Conservation (phyloP, 1,284 basidiomycete species). For the Anthracocystis walkeri region DNA sequence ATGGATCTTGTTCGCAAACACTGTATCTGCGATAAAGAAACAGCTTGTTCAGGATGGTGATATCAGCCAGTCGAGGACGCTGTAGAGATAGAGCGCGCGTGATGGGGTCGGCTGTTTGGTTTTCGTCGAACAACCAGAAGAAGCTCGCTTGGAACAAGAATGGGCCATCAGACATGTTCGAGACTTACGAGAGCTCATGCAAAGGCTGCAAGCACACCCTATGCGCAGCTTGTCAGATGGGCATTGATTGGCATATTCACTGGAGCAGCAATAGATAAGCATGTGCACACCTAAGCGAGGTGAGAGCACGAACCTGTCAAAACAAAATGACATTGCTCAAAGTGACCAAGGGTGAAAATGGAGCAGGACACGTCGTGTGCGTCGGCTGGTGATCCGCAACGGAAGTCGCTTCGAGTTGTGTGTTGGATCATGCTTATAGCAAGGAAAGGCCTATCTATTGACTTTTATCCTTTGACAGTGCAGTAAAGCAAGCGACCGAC, state of each 20-base stretch:
- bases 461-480: not conserved
- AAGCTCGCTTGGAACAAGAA: not conserved
- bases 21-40: too few species aligned
- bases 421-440: not conserved
- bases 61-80: not conserved
- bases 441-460: not conserved
- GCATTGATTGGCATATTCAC: not conserved
- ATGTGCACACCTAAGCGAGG: conserved; percentile 8
- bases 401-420: not conserved
- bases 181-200: not conserved
- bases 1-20: too few species aligned
- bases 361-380: not conserved
- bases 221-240: not conserved
- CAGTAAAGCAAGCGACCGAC: not conserved
- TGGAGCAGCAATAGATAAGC: not conserved
- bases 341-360: not conserved
- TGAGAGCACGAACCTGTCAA: conserved; percentile 4
- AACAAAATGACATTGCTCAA: conserved; percentile 8
- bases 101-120: too few species aligned
- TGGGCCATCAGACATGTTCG: not conserved
- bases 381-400: conserved; percentile 1
- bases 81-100: not conserved
- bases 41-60: not conserved
- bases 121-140: too few species aligned
- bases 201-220: conserved; percentile 1